Evolutionary conservation across 129 eudicot genomes (phyloP).

Genomic region (Cynara cardunculus): DNA sequence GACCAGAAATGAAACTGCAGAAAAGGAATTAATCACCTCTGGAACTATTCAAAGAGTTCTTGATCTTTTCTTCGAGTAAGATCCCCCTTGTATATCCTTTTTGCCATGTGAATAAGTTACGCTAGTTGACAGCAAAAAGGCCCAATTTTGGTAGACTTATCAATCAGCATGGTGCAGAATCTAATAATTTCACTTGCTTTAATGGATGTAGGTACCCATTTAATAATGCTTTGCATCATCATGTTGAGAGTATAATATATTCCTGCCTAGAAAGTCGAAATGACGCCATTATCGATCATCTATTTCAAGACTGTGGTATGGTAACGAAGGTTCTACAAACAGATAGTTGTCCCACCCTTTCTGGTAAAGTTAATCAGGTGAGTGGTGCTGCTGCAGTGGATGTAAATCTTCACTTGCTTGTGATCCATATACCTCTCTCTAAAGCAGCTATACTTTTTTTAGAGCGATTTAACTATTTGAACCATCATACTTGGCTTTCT

Average conservation of each 20-base stretch:
- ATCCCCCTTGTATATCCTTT: conserved; percentile 9
- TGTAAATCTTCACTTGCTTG: neutral
- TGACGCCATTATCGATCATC: conserved; percentile 54
- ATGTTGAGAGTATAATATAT: conserved; percentile 82
- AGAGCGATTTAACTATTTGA: neutral
- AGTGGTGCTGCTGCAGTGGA: neutral
- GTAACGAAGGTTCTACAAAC: conserved; percentile 53
- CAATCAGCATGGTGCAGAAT: neutral
- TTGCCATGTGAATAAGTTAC: neutral
- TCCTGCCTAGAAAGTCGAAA: conserved; percentile 80
- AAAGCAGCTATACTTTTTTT: neutral
- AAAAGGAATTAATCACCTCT: conserved; percentile 69
- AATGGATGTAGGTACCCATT: conserved; percentile 69
- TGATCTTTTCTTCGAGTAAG: conserved; percentile 95
- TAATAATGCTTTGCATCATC: conserved; percentile 93
- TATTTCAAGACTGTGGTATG: conserved; percentile 66
- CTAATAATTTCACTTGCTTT: neutral
- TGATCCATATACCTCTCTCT: neutral
- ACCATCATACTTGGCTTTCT: neutral
- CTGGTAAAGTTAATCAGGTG: conserved; percentile 62
- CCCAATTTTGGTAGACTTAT: conserved; percentile 2
- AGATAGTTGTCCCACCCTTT: conserved; percentile 42
- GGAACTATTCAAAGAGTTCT: conserved; percentile 79
- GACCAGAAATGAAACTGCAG: conserved; percentile 76
- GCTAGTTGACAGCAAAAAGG: neutral